Percentiles rank a stretch among this genome's conserved stretches.
Evolutionary conservation across 2,329 filamentous ascomycete genomes (phyloP).

Genomic region (Ophiostoma sp.): DNA sequence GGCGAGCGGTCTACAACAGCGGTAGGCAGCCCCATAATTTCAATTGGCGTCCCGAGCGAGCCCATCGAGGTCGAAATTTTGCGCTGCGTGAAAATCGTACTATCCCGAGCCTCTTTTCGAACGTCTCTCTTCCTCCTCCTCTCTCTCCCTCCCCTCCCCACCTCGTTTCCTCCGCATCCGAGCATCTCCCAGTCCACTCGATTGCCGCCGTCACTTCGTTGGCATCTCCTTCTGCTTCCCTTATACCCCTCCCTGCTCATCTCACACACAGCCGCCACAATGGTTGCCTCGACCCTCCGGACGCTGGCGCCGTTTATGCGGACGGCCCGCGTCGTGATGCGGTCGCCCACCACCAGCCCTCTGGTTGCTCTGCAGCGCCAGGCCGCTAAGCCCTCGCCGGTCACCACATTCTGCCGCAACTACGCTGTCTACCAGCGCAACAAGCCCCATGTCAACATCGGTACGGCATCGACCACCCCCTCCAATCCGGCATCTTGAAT

Average conservation of each 20-base stretch:
- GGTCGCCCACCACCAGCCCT: slow-evolving; percentile 49
- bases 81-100: slow-evolving; percentile 20
- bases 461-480: background rate
- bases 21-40: slow-evolving; percentile 15
- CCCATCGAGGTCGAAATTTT: slow-evolving; percentile 19
- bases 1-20: background rate
- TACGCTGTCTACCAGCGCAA: slow-evolving; percentile 74
- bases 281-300: slow-evolving; percentile 77
- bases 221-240: slow-evolving; percentile 16
- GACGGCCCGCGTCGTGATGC: slow-evolving; percentile 68
- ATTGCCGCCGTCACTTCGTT: background rate
- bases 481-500: background rate
- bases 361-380: slow-evolving; percentile 72
- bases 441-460: slow-evolving; percentile 98
- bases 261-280: slow-evolving; percentile 31
- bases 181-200: background rate
- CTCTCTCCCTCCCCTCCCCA: background rate
- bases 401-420: slow-evolving; percentile 60
- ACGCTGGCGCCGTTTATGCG: slow-evolving; percentile 72
- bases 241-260: slow-evolving; percentile 16
- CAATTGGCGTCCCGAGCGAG: slow-evolving; percentile 2
- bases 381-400: slow-evolving; percentile 49
- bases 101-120: slow-evolving; percentile 21
- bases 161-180: background rate
- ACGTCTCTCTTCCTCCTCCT: background rate